These are phyloP conservation scores for Chlamydomonas reinhardtii DNA, from an alignment of 163 green algal species.

Conservation along the genomic window DNA sequence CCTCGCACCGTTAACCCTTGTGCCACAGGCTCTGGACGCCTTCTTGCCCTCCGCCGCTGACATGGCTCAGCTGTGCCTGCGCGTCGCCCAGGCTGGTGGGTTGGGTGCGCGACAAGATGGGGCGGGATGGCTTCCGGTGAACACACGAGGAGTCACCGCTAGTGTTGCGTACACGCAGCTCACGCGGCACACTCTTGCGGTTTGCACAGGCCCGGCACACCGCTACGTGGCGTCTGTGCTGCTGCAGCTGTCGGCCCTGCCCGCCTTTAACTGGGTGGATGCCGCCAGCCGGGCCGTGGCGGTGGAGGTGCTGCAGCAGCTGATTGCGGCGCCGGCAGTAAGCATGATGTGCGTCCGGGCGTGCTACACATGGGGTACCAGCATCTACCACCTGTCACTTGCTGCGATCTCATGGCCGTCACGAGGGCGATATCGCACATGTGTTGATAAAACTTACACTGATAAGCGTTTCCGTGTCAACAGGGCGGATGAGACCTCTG, in stretches of 20 bases:
- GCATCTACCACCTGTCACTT: no score
- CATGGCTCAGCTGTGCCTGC: slow-evolving; percentile 15
- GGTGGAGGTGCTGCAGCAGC: background rate
- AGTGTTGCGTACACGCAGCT: no score
- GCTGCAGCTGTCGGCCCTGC: background rate
- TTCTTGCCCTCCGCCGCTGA: slow-evolving; percentile 25
- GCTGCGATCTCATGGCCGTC: no score
- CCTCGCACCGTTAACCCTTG: no score
- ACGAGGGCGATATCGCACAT: background rate
- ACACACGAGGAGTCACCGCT: no score
- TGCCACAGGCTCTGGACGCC: slow-evolving; percentile 20
- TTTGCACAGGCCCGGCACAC: background rate
- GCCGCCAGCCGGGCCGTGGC: background rate
- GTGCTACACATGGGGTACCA: background rate
- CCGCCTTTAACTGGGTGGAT: slow-evolving; percentile 36
- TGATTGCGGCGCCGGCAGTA: background rate
- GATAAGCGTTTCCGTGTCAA: background rate
- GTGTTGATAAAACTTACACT: no score
- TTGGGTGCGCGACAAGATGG: no score
- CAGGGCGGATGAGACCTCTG: background rate
- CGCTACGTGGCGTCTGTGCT: slow-evolving; percentile 16
- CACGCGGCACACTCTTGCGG: no score
- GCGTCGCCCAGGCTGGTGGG: slow-evolving; percentile 9
- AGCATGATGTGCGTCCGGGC: background rate
- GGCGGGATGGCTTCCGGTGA: no score